Base-by-base conservation (phyloP, 805 yeast species). In the Metschnikowia dekortorum region DNA sequence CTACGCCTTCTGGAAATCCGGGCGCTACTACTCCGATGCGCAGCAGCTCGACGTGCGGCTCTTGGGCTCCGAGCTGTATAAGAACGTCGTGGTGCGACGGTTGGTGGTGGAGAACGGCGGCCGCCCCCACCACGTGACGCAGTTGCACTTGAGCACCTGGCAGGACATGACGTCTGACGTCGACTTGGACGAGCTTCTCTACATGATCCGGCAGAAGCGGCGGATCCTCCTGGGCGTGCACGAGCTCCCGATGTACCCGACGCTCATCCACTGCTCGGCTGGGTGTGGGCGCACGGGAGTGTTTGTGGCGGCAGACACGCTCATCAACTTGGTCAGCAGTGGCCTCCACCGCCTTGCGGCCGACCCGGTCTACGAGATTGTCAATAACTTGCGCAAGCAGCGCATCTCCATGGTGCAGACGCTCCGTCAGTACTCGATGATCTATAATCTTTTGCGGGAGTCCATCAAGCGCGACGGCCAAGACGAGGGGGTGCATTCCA, bases 221-320 rank as follows among this genome's bases (percentile, higher is more conserved):
- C 57, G 52, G 47, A 52, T 60, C 7, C 55, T 57, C 35, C 43
- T 41, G 31, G 18, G 35, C 0, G 47, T 48, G 3, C 16, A 26
- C 3, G 16, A 16, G 7, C 52, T 50, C 18, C 54, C 60, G 5
- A 41, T 37, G 2, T 51, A 39, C 63, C 89, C 42, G 87, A 52
- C 58, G 0, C 42, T 53, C 30, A 50, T 54, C 6, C 98, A 92
- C 68, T 92, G 99, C 63, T 89, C 96, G 3, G 98, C 98, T 0
- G 99, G 99, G 0, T 89, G 96, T 63, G 99, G 99, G 14, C 75
- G 99, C 46, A 89, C 98, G 0, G 99, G 99, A 0, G 60, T 56
- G 29, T 85, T 84, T 62, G 82, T 90, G 53, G 81, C 89, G 1
- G 69, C 86, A 22, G 95, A 88, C 61, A 75, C 84, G 0, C 72